phyloP scores from a whole-genome alignment of 306 rosid species.

The Lathyrus sativus region DNA sequence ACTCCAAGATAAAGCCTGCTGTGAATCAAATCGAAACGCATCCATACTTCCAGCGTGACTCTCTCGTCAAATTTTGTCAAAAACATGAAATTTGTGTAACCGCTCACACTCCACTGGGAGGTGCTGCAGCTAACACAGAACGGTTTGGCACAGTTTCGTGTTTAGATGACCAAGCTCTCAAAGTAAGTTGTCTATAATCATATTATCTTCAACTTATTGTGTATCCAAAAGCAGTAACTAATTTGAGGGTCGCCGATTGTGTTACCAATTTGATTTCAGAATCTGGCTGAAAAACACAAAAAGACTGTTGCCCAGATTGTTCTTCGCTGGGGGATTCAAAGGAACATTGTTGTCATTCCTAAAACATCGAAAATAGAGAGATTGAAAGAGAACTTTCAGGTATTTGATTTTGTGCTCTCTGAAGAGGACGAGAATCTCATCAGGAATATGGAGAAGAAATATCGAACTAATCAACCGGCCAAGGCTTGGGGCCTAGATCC shows the following conservation, averaged over 20 bases:
- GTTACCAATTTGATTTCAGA: conserved; percentile 42
- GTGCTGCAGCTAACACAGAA: conserved; percentile 78
- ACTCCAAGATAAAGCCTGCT: conserved; percentile 90
- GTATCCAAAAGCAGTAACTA: conserved; percentile 23
- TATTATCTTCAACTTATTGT: not conserved
- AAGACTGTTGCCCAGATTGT: conserved; percentile 70
- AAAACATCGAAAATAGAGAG: conserved; percentile 80
- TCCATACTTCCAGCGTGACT: conserved; percentile 92
- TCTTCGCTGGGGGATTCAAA: conserved; percentile 82
- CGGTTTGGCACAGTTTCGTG: conserved; percentile 81
- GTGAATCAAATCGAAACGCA: conserved; percentile 92
- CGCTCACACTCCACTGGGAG: conserved; percentile 94
- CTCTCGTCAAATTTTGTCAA: conserved; percentile 79
- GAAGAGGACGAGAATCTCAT: conserved; percentile 73
- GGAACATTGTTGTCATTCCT: conserved; percentile 74
- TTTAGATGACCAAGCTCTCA: conserved; percentile 73
- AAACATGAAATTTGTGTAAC: conserved; percentile 84
- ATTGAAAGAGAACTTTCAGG: conserved; percentile 72
- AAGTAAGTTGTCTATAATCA: conserved; percentile 49
- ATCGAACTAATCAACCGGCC: conserved; percentile 74
- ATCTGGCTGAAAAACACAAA: conserved; percentile 70
- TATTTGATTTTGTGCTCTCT: conserved; percentile 65
- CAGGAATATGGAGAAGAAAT: conserved; percentile 56
- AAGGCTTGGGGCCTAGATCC: conserved; percentile 82
- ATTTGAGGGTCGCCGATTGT: conserved; percentile 15